Evolutionary conservation across 1,284 basidiomycete genomes (phyloP).

Genomic region (Earliella scabrosa): DNA sequence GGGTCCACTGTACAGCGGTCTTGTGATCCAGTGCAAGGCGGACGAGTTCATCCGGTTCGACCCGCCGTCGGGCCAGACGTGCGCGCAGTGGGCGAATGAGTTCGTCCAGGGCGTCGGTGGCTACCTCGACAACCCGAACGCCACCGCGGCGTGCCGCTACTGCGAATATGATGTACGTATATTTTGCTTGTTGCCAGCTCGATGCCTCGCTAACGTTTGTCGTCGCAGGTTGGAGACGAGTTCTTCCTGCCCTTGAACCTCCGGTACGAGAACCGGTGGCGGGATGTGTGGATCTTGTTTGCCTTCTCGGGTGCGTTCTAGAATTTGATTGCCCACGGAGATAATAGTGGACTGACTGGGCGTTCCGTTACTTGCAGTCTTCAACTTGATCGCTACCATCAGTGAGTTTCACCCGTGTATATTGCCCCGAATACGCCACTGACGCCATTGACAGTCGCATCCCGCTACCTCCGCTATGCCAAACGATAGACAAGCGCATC

Average conservation of each 20-base stretch:
- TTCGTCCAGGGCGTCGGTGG: slow-evolving; percentile 72
- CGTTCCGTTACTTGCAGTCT: slow-evolving; percentile 43
- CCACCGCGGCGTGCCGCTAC: slow-evolving; percentile 66
- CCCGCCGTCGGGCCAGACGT: slow-evolving; percentile 80
- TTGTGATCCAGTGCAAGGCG: slow-evolving; percentile 66
- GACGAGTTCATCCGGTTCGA: slow-evolving; percentile 73
- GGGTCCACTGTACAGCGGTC: slow-evolving; percentile 47
- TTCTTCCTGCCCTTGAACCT: slow-evolving; percentile 78
- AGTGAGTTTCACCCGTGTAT: slow-evolving; percentile 43
- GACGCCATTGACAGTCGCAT: slow-evolving; percentile 47
- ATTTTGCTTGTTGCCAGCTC: no score
- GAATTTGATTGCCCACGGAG: background rate
- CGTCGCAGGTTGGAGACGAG: slow-evolving; percentile 57
- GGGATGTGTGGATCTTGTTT: slow-evolving; percentile 76
- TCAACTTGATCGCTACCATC: slow-evolving; percentile 76
- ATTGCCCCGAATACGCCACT: background rate
- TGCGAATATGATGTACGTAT: slow-evolving; percentile 59
- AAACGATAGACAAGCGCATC: slow-evolving; percentile 62
- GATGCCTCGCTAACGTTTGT: background rate
- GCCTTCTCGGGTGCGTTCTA: slow-evolving; percentile 56
- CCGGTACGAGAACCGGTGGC: slow-evolving; percentile 65
- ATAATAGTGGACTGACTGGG: no score
- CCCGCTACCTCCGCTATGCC: slow-evolving; percentile 74
- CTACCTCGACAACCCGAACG: slow-evolving; percentile 78
- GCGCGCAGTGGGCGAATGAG: slow-evolving; percentile 67